Base-by-base conservation (phyloP, 495 filamentous ascomycete species). In the Annulohypoxylon maeteangense region DNA sequence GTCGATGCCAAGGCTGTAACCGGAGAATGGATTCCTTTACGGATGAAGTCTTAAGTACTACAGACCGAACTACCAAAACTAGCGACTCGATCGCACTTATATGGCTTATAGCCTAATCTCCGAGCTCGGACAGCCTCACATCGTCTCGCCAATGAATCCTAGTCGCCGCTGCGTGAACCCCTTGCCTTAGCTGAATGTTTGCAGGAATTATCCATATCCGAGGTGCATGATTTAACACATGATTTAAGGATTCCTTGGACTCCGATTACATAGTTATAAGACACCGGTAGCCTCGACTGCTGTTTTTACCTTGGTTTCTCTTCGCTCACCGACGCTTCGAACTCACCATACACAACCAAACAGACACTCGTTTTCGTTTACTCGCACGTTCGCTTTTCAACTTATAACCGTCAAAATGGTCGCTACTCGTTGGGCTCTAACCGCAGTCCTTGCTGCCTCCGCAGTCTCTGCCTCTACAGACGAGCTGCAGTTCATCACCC, bases 71-170 rank as follows among this genome's bases (percentile, higher is more conserved):
- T 60, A 65, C 60, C 54, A 29, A 48, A 68, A 65, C 20, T 16
- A 57, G 56, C 8, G 0, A 48, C 54, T 20, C 5, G 29, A 23
- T 64, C 38, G 40, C 65, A 18, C 65, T 45, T 40, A 10, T 22
- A 38, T 45, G 47, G 8, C 48, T 31, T 60, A 61, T 36, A 61
- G 53, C 40, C 44, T 60, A 73, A 73, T 73, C 48, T 73, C 70
- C 70, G 70, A 73, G 62, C 62, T 68, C 70, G 65, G 65, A 61
- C 47, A 48, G 36, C 57, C 31, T 62, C 42, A 62, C 48, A 27
- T 51, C 27, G 25, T 44, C 62, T 58, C 42, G 50, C 42, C 23
- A n/a, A 54, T 0, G 20, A 47, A 64, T 34, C 56, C 54, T 38
- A 42, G 58, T 3, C 27, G 36, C 18, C 40, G 57, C 11, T 47